Evolutionary conservation across 345 rosid species (phyloP), one percentile per base, ranked within the genome.

Genomic region (Brassica napus): DNA sequence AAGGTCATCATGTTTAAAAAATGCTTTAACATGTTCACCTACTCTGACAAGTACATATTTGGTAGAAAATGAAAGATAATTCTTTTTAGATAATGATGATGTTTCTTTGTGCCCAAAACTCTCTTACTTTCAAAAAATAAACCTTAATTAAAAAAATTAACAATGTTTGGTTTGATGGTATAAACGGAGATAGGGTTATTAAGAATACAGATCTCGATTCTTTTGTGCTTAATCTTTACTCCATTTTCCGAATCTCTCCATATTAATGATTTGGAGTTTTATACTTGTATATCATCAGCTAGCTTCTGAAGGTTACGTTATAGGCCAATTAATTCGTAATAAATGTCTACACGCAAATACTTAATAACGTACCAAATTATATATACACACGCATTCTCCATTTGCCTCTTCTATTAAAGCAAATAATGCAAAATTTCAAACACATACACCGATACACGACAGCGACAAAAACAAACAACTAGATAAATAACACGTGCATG

Each of bases 331-430:
- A 68, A 28, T 76, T 21, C 30, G 60, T 42, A 10, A 10, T 42
- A 42, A 42, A 10, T 42, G 49, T 42, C 49, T 14, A 35, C 34
- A 18, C 76, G 65, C 71, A 37, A 37, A 37, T 37, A 37, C 9
- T 37, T 34, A 34, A 34, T 39, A 39, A 10, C 12, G 47, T 9
- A 39, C 14, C 47, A 39, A 39, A 39, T 39, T 39, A 39, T 39
- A 10, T n/a, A 10, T n/a, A 35, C 47, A 28, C 81, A 77, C 67
- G 76, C 76, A 64, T 54, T 71, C 37, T 65, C 76, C 76, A 77
- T 71, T 32, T 70, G 39, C 76, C 70, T 70, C 80, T 32, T 62
- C 76, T 54, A 35, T n/a, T 49, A 71, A 61, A 71, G 35, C 47
- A 71, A 71, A 55, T 28, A 69, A 14, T 44, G 39, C 39, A 71